These are phyloP conservation scores for Phyllosticta paracitricarpa DNA, from an alignment of 2,329 filamentous ascomycete genomes.

Conservation along the genomic window DNA sequence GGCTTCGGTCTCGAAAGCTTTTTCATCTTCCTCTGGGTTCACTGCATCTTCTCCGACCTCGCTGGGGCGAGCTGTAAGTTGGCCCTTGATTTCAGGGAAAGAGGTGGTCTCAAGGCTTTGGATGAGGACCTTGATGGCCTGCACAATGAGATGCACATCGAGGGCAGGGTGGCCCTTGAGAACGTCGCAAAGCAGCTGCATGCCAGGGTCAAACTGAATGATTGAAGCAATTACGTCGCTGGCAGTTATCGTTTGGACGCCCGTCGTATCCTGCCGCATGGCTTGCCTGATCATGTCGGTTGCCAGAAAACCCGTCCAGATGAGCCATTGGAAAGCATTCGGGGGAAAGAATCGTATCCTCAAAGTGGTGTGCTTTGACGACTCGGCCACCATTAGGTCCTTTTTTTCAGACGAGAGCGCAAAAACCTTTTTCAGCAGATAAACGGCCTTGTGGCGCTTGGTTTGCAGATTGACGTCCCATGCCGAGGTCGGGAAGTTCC, in stretches of 20 bases:
- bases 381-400: slow-evolving; percentile 25
- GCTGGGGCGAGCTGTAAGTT: slow-evolving; percentile 28
- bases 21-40: slow-evolving; percentile 13
- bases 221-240: slow-evolving; percentile 55
- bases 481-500: slow-evolving; percentile 31
- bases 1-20: slow-evolving; percentile 29
- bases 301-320: slow-evolving; percentile 44
- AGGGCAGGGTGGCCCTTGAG: slow-evolving; percentile 54
- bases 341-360: slow-evolving; percentile 33
- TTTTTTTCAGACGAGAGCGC: slow-evolving; percentile 14
- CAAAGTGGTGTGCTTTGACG: slow-evolving; percentile 1
- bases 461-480: slow-evolving; percentile 41
- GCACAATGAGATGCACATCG: slow-evolving; percentile 55
- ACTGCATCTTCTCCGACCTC: slow-evolving; percentile 13
- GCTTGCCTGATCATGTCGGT: slow-evolving; percentile 35
- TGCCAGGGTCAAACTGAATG: slow-evolving; percentile 55
- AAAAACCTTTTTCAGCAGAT: slow-evolving; percentile 41
- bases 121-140: slow-evolving; percentile 57
- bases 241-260: slow-evolving; percentile 41
- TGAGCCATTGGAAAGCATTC: slow-evolving; percentile 49
- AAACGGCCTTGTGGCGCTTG: slow-evolving; percentile 56
- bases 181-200: slow-evolving; percentile 56
- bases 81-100: slow-evolving; percentile 22
- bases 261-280: slow-evolving; percentile 21
- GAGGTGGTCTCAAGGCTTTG: slow-evolving; percentile 50